These are phyloP conservation scores for Tarenaya hassleriana DNA, from an alignment of 345 rosid species.

Conservation along the genomic window DNA sequence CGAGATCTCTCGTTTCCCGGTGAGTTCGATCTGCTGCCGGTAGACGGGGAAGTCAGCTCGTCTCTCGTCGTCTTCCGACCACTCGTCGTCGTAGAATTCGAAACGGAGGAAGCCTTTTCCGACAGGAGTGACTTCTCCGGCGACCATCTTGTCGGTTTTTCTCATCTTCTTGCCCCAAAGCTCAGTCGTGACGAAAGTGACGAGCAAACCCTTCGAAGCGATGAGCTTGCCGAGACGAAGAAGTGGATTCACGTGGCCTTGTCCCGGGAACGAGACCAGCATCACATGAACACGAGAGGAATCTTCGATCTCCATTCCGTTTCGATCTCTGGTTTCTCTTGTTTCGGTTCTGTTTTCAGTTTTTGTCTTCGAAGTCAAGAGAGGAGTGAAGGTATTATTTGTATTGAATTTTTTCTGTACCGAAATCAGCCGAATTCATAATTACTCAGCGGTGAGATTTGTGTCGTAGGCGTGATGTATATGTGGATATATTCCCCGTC, in stretches of 20 bases:
- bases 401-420: no score
- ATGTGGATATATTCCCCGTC: no score
- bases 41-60: conserved; percentile 24
- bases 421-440: no score
- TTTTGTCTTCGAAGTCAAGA: no score
- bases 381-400: no score
- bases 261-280: conserved; percentile 72
- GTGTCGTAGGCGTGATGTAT: no score
- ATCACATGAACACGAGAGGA: conserved; percentile 48
- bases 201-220: conserved; percentile 70
- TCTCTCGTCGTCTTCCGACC: conserved; percentile 43
- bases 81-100: conserved; percentile 67
- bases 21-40: conserved; percentile 6
- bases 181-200: conserved; percentile 56
- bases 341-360: no score
- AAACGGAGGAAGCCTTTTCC: conserved; percentile 64
- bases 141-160: conserved; percentile 36
- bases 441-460: no score
- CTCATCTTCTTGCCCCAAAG: conserved; percentile 48
- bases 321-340: no score
- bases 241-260: conserved; percentile 81
- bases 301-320: conserved; percentile 32
- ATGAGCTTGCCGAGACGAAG: conserved; percentile 71
- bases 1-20: conserved; percentile 41
- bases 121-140: conserved; percentile 39